Percentiles rank a stretch among this genome's conserved stretches.
Evolutionary conservation across 2,329 filamentous ascomycete species (phyloP).

Genomic region (Aspergillus flavus): DNA sequence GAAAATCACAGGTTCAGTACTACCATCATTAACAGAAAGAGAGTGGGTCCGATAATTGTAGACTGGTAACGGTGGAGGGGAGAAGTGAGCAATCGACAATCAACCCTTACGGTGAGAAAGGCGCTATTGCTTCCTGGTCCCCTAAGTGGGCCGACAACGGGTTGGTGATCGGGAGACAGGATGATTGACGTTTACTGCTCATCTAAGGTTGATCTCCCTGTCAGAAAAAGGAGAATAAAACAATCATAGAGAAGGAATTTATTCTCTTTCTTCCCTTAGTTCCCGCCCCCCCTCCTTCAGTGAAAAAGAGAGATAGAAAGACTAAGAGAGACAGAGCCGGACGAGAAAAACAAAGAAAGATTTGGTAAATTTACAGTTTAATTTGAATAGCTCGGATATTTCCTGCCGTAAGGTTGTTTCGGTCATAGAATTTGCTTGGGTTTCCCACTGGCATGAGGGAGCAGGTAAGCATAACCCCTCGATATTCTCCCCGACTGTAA

Average conservation of each 20-base stretch:
- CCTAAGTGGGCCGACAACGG: constrained; percentile 1
- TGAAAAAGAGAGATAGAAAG: constrained; percentile 2
- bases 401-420: not conserved
- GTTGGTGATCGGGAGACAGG: not conserved
- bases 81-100: not conserved
- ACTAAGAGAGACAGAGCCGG: constrained; percentile 6
- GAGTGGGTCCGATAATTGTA: not conserved
- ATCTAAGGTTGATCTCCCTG: not conserved
- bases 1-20: not conserved
- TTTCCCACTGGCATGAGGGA: not conserved
- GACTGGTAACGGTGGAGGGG: constrained; percentile 1
- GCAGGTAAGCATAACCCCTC: not conserved
- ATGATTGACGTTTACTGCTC: constrained; percentile 3
- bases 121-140: constrained; percentile 2
- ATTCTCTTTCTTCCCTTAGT: not conserved
- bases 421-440: not conserved
- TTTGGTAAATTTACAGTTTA: not conserved
- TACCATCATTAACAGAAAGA: not conserved
- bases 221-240: not conserved
- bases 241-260: not conserved
- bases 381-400: not conserved
- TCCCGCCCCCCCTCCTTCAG: not conserved
- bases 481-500: not conserved
- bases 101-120: constrained; percentile 4
- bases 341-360: not conserved